A percentile compares a stretch with the other conserved stretches of the same genome.
These are phyloP conservation scores for Nothophoma quercina DNA, from an alignment of 2,329 filamentous ascomycete species.

Conservation along the genomic window DNA sequence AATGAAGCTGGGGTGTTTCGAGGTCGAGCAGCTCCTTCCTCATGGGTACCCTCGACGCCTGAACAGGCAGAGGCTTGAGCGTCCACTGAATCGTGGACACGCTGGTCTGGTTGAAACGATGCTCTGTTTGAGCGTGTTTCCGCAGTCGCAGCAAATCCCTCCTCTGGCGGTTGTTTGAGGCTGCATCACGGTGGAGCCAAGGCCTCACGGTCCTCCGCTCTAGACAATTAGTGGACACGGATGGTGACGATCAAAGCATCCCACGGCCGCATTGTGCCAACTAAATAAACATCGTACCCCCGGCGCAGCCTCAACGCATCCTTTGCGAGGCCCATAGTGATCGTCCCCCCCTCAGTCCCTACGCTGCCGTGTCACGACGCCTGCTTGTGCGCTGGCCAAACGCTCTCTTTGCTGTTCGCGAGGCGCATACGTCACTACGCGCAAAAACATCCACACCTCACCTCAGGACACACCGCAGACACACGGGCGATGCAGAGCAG, in stretches of 20 bases:
- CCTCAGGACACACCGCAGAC: constrained; percentile 16
- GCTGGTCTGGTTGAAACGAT: constrained; percentile 12
- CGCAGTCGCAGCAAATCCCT: constrained; percentile 9
- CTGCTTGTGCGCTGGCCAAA: constrained; percentile 13
- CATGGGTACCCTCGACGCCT: not conserved
- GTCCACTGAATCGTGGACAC: constrained; percentile 10
- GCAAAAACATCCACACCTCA: constrained; percentile 10
- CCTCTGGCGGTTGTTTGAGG: not conserved
- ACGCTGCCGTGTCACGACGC: constrained; percentile 13
- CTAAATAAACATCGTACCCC: constrained; percentile 10
- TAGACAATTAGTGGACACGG: constrained; percentile 5
- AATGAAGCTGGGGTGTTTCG: constrained; percentile 3
- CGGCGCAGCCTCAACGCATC: constrained; percentile 10
- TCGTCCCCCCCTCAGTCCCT: constrained; percentile 2
- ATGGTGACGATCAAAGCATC: constrained; percentile 14
- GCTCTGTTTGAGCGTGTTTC: constrained; percentile 22
- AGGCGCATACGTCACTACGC: constrained; percentile 27
- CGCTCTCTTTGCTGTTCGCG: constrained; percentile 3
- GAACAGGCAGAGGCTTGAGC: not conserved
- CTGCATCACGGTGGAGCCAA: constrained; percentile 3
- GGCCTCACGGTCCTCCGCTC: constrained; percentile 12
- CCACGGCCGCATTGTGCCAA: constrained; percentile 13
- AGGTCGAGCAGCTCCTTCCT: constrained; percentile 1
- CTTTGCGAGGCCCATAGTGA: constrained; percentile 5
- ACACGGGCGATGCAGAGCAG: constrained; percentile 35